These are phyloP conservation scores for Colletotrichum camelliae DNA, from an alignment of 2,329 filamentous ascomycete species.

Conservation along the genomic window DNA sequence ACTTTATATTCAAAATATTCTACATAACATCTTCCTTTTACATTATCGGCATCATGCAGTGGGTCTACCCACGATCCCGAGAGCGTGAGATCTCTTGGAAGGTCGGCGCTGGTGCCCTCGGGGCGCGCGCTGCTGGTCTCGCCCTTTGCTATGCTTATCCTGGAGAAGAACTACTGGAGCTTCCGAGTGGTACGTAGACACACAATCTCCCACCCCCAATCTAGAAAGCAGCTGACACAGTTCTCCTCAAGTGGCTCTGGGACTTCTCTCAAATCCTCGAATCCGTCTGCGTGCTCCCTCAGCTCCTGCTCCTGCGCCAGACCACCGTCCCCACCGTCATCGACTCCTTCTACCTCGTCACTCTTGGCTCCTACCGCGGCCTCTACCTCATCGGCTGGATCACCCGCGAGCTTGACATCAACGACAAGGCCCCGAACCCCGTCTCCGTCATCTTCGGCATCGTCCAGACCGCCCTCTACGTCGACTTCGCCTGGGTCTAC, in stretches of 20 bases:
- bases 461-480: conserved; percentile 86
- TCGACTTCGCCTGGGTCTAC: conserved; percentile 98
- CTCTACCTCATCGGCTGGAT: conserved; percentile 96
- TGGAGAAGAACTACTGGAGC: conserved; percentile 57
- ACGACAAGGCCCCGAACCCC: conserved; percentile 66
- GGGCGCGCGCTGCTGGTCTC: conserved; percentile 70
- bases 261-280: conserved; percentile 92
- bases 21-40: conserved; percentile 87
- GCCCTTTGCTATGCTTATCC: conserved; percentile 75
- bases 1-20: conserved; percentile 85
- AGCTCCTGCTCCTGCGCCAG: conserved; percentile 89
- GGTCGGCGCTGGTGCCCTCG: conserved; percentile 74
- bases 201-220: background rate
- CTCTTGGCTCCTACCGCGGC: conserved; percentile 84
- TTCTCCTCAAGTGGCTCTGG: conserved; percentile 72
- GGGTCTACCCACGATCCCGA: conserved; percentile 83
- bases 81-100: conserved; percentile 96
- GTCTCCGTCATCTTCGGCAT: conserved; percentile 86
- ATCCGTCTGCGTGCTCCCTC: conserved; percentile 87
- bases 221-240: background rate
- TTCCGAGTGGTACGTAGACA: conserved; percentile 54
- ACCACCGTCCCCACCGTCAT: conserved; percentile 96
- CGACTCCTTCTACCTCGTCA: conserved; percentile 92
- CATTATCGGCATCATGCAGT: conserved; percentile 87
- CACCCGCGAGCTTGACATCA: conserved; percentile 65